Conservation (phyloP, 371 early-diverging fungal genomes). For the Mucor ambiguus region DNA sequence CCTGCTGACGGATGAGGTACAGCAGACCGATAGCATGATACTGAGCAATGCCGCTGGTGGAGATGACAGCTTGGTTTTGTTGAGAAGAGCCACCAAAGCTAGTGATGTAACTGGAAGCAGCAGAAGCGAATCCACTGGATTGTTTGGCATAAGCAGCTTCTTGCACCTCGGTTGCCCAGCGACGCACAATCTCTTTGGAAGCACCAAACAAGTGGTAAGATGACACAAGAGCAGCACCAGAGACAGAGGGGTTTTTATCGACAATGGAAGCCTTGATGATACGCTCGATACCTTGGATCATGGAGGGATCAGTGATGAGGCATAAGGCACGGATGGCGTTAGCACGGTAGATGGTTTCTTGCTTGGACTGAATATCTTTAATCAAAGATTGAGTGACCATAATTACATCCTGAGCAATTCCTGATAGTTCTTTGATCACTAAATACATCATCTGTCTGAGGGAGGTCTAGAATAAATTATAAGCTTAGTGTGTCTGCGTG, state of each 20-base stretch:
- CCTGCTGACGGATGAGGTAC: constrained; percentile 94
- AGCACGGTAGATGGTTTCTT: constrained; percentile 88
- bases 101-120: constrained; percentile 59
- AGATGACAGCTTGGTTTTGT: constrained; percentile 51
- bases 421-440: constrained; percentile 94
- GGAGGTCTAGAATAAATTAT: constrained; percentile 59
- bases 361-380: constrained; percentile 96
- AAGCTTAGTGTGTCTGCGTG: neutral
- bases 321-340: constrained; percentile 96
- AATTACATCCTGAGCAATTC: constrained; percentile 93
- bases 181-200: constrained; percentile 83
- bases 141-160: constrained; percentile 86
- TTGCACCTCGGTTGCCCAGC: constrained; percentile 91
- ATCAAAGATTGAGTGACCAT: constrained; percentile 96
- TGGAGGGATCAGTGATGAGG: constrained; percentile 93
- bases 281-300: constrained; percentile 95
- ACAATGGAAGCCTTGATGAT: constrained; percentile 97
- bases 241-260: constrained; percentile 89
- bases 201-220: constrained; percentile 83
- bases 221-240: constrained; percentile 93
- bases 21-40: constrained; percentile 97
- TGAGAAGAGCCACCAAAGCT: constrained; percentile 52
- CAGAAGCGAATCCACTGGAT: constrained; percentile 46
- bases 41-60: constrained; percentile 82
- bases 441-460: constrained; percentile 97